Evolutionary conservation across 441 rosid species (phyloP).

Genomic region (Erysimum cheiri): DNA sequence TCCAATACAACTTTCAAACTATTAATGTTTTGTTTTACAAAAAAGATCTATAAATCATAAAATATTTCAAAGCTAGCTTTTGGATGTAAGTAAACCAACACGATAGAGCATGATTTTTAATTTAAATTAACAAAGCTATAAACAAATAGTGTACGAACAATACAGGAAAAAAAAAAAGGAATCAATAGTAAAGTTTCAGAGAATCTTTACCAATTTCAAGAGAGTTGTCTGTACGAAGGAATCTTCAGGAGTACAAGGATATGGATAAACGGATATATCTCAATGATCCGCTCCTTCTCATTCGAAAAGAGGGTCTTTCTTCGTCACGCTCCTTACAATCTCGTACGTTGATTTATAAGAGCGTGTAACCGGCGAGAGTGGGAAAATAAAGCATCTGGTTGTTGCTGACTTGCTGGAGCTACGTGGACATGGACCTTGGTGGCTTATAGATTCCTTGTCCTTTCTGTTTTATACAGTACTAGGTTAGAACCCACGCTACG

Average conservation of each 20-base stretch:
- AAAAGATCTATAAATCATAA: no score
- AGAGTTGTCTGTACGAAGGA: conserved; percentile 37
- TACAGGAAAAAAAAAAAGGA: conserved; percentile 4
- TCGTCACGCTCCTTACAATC: neutral
- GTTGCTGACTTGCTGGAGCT: conserved; percentile 16
- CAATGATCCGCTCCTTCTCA: neutral
- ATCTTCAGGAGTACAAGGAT: conserved; percentile 34
- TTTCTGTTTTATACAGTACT: neutral
- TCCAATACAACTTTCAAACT: no score
- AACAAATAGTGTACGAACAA: neutral
- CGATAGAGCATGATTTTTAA: no score
- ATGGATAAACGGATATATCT: conserved; percentile 28
- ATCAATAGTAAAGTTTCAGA: conserved; percentile 25
- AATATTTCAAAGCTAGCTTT: no score
- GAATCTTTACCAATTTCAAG: conserved; percentile 34
- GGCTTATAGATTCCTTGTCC: neutral
- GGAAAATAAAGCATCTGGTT: conserved; percentile 30
- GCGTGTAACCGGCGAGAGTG: conserved; percentile 21
- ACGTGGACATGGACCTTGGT: conserved; percentile 31
- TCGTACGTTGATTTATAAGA: conserved; percentile 11
- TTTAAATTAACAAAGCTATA: neutral
- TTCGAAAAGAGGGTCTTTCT: neutral
- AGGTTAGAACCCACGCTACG: no score
- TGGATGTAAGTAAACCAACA: no score
- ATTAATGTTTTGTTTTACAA: no score